Percentiles rank a stretch among this genome's conserved stretches.
phyloP scores from a whole-genome alignment of 2,329 filamentous ascomycete genomes.

The Nannizzia gypsea region DNA sequence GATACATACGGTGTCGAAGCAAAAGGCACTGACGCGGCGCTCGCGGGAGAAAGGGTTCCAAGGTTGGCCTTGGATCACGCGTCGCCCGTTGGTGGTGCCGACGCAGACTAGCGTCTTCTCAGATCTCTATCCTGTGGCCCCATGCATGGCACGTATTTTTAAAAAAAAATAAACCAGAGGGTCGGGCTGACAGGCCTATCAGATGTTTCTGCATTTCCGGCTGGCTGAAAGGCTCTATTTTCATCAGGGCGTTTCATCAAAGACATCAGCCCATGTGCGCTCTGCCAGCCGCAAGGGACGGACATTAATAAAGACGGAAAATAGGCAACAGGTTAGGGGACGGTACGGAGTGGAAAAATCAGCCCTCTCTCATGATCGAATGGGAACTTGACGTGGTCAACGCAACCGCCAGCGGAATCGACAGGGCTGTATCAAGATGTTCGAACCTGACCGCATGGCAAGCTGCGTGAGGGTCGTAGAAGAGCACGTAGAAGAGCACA shows the following conservation, averaged over 20 bases:
- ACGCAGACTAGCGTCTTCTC: not conserved
- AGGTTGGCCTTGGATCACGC: not conserved
- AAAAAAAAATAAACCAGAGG: not conserved
- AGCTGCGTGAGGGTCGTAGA: not conserved
- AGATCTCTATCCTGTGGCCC: conserved; percentile 1
- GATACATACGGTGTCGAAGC: not conserved
- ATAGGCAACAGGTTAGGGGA: too few relatives aligned
- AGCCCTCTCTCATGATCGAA: not conserved
- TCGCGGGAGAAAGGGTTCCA: not conserved
- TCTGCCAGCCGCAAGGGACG: conserved; percentile 1
- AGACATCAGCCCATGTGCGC: not conserved
- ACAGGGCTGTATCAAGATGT: too few relatives aligned
- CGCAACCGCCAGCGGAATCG: not conserved
- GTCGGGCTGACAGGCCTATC: not conserved
- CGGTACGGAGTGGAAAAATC: not conserved
- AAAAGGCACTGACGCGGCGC: not conserved
- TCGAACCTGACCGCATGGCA: not conserved
- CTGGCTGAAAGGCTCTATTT: not conserved
- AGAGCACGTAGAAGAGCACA: not conserved
- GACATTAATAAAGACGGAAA: not conserved
- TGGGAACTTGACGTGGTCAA: conserved; percentile 1
- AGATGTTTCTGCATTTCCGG: not conserved
- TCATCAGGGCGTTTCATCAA: not conserved
- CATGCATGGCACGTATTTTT: conserved; percentile 2
- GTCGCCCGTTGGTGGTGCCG: not conserved